These are phyloP conservation scores for Malania oleifera DNA, from an alignment of 164 flowering plant genomes.

Conservation along the genomic window DNA sequence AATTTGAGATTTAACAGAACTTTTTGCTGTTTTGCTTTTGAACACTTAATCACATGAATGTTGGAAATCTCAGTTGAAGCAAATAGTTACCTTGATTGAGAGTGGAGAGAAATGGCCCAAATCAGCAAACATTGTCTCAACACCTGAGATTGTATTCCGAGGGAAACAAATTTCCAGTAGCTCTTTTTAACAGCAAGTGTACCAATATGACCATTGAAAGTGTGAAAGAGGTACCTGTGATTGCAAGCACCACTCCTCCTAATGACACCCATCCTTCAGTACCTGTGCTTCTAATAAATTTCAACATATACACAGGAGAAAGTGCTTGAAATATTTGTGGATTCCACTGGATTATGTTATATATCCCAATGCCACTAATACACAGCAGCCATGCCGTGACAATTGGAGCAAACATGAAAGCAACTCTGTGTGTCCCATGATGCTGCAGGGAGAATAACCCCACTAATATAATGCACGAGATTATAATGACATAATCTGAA, in stretches of 20 bases:
- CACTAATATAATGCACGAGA: constrained; percentile 53
- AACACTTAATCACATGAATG: background rate
- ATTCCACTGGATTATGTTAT: constrained; percentile 69
- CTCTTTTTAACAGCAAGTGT: constrained; percentile 7
- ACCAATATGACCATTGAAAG: constrained; percentile 5
- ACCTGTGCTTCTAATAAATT: constrained; percentile 48
- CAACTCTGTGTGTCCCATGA: constrained; percentile 63
- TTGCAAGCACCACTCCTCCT: constrained; percentile 69
- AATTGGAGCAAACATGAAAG: constrained; percentile 71
- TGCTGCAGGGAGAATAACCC: constrained; percentile 68
- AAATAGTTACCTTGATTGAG: constrained; percentile 51
- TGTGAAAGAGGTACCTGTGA: constrained; percentile 48
- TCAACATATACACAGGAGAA: constrained; percentile 61
- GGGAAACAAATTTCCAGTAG: constrained; percentile 4
- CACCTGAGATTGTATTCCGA: constrained; percentile 36
- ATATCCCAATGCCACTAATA: constrained; percentile 57
- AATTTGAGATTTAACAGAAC: background rate
- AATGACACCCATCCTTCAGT: constrained; percentile 71
- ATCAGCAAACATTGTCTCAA: constrained; percentile 80
- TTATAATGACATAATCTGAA: constrained; percentile 49
- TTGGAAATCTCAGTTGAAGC: background rate
- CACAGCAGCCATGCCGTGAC: constrained; percentile 61
- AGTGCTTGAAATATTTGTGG: constrained; percentile 48
- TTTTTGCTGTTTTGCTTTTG: background rate
- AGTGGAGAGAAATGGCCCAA: constrained; percentile 64